Conservation (phyloP, 208 protist species). For the Crithidia brevicula region DNA sequence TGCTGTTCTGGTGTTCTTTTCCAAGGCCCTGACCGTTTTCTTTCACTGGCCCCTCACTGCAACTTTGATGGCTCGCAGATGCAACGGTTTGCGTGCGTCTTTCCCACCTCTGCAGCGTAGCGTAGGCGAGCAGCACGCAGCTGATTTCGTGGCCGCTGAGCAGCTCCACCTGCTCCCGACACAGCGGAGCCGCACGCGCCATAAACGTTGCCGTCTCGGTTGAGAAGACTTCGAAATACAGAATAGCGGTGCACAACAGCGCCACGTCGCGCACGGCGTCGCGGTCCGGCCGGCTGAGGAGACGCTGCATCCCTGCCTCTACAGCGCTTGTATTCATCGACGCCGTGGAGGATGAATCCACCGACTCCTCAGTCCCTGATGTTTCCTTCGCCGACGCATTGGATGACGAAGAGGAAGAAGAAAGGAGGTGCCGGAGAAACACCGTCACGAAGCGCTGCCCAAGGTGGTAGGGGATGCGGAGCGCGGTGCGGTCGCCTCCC, state of each 20-base stretch:
- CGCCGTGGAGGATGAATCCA: too few species aligned
- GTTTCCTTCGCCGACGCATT: too few species aligned
- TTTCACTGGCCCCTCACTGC: too few species aligned
- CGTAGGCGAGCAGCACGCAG: conserved; percentile 69
- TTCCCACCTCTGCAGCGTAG: conserved; percentile 49
- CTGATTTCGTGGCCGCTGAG: conserved; percentile 63
- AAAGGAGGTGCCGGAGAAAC: conserved; percentile 18
- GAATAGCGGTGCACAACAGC: conserved; percentile 57
- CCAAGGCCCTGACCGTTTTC: too few species aligned
- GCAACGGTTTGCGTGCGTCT: too few species aligned
- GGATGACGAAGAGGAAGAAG: not conserved
- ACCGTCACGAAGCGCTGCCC: conserved; percentile 45
- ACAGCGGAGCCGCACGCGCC: conserved; percentile 49
- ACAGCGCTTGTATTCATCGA: too few species aligned
- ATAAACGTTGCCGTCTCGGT: conserved; percentile 49
- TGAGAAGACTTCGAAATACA: conserved; percentile 70
- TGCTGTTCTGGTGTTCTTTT: too few species aligned
- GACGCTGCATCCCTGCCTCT: not conserved
- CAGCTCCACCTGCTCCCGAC: conserved; percentile 37
- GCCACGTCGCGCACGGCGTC: conserved; percentile 52
- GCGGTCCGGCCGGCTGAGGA: conserved; percentile 7
- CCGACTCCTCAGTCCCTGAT: too few species aligned
- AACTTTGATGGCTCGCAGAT: too few species aligned
- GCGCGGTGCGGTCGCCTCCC: conserved; percentile 22
- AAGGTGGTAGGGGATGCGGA: conserved; percentile 65